A percentile compares a stretch with the other conserved stretches of the same genome.
Conservation (phyloP, 2,329 filamentous ascomycete species). For the Curvularia sp. region DNA sequence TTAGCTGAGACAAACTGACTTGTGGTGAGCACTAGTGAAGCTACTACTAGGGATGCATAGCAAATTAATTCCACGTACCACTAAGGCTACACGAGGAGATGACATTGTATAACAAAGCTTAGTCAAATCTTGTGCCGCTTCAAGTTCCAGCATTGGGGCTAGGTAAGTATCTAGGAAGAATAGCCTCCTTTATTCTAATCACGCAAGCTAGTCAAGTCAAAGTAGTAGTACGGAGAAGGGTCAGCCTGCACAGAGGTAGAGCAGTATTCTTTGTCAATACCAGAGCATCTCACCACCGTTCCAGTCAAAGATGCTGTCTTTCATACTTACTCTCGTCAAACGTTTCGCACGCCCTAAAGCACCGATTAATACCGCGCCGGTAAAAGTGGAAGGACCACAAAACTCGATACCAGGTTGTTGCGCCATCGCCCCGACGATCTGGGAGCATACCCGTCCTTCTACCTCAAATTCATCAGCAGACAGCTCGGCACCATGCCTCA, state of each 20-base stretch:
- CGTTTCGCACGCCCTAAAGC: not conserved
- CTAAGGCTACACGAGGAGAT: not conserved
- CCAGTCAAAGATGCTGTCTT: not conserved
- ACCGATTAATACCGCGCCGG: not conserved
- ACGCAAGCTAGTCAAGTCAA: too few species aligned
- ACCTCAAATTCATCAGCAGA: not conserved
- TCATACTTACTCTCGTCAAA: not conserved
- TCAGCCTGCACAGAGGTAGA: not conserved
- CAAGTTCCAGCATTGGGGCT: not conserved
- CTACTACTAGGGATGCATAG: not conserved
- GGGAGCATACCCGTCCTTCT: not conserved
- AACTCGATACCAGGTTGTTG: not conserved
- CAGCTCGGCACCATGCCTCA: not conserved
- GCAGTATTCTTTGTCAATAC: not conserved
- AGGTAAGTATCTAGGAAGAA: not conserved
- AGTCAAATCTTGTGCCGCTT: not conserved
- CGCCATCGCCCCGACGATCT: not conserved
- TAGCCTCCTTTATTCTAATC: too few species aligned
- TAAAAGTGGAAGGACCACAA: not conserved
- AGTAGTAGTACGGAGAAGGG: not conserved
- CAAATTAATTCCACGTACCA: not conserved
- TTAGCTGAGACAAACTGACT: not conserved
- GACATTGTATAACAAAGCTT: not conserved
- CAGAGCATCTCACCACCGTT: not conserved
- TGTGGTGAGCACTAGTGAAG: not conserved